Percentiles rank a stretch among this genome's conserved stretches.
Conservation (phyloP, 2,329 filamentous ascomycete species). For the Pestalotiopsis sp. region DNA sequence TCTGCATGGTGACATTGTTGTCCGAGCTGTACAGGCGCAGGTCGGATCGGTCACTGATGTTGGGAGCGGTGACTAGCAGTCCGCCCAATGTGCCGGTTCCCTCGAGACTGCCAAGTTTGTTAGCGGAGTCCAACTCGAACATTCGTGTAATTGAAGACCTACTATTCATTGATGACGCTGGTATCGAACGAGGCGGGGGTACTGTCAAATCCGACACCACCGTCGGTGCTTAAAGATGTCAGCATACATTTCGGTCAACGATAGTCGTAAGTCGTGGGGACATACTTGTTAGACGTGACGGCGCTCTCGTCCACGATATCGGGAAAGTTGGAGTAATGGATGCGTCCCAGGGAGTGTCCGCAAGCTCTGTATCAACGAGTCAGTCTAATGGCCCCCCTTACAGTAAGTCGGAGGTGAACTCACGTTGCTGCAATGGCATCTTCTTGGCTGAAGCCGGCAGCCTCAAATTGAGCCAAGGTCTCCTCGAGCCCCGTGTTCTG, state of each 20-base stretch:
- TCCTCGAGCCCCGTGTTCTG: neutral
- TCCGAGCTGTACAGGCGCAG: constrained; percentile 8
- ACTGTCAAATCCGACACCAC: constrained; percentile 2
- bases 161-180: constrained; percentile 8
- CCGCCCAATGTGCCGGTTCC: neutral
- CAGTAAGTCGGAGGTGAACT: neutral
- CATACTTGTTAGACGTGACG: constrained; percentile 7
- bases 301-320: constrained; percentile 5
- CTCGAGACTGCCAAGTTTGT: neutral
- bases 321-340: constrained; percentile 8
- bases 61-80: neutral
- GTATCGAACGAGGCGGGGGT: constrained; percentile 2
- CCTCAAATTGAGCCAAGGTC: neutral
- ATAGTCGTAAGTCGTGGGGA: neutral
- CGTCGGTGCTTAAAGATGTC: neutral
- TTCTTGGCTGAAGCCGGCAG: constrained; percentile 6
- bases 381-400: neutral
- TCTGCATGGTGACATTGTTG: constrained; percentile 8
- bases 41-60: constrained; percentile 5
- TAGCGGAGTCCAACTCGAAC: neutral
- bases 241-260: neutral
- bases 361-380: neutral
- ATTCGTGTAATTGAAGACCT: neutral
- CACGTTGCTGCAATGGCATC: constrained; percentile 5
- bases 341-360: constrained; percentile 4